phyloP scores from a whole-genome alignment of 2,329 filamentous ascomycete species.

The Trichoderma sp. region DNA sequence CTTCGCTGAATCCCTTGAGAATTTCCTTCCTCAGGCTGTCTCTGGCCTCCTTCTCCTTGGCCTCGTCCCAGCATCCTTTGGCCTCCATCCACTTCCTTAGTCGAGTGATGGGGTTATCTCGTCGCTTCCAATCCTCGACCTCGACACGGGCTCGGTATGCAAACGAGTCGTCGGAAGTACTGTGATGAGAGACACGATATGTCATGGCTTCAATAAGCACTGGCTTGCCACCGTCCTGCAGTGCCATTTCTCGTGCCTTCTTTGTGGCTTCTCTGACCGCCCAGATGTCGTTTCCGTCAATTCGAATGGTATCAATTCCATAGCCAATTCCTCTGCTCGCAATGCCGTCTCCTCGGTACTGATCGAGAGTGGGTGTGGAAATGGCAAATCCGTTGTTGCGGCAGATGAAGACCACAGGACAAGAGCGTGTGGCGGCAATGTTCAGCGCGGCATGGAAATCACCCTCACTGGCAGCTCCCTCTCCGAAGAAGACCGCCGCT shows the following conservation, averaged over 20 bases:
- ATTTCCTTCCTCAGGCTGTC: conserved; percentile 69
- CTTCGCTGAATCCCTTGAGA: conserved; percentile 78
- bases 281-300: conserved; percentile 94
- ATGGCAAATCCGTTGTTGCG: conserved; percentile 93
- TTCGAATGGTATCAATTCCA: conserved; percentile 87
- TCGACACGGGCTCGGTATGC: conserved; percentile 91
- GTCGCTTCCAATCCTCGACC: conserved; percentile 90
- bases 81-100: conserved; percentile 88
- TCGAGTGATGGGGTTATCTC: conserved; percentile 84
- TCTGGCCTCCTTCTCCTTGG: conserved; percentile 71
- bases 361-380: conserved; percentile 82
- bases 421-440: conserved; percentile 84
- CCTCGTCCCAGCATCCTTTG: conserved; percentile 79
- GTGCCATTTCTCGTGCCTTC: conserved; percentile 72
- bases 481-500: conserved; percentile 83
- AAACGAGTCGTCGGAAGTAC: conserved; percentile 94
- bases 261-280: conserved; percentile 79
- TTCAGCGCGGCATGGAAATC: conserved; percentile 91
- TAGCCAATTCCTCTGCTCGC: conserved; percentile 84
- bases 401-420: conserved; percentile 85
- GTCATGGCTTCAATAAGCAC: conserved; percentile 94
- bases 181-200: conserved; percentile 97
- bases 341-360: conserved; percentile 89
- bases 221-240: conserved; percentile 76
- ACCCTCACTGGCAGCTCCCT: conserved; percentile 85